Base-by-base conservation (phyloP, 1,284 basidiomycete species). In the Puccinia triticina region DNA sequence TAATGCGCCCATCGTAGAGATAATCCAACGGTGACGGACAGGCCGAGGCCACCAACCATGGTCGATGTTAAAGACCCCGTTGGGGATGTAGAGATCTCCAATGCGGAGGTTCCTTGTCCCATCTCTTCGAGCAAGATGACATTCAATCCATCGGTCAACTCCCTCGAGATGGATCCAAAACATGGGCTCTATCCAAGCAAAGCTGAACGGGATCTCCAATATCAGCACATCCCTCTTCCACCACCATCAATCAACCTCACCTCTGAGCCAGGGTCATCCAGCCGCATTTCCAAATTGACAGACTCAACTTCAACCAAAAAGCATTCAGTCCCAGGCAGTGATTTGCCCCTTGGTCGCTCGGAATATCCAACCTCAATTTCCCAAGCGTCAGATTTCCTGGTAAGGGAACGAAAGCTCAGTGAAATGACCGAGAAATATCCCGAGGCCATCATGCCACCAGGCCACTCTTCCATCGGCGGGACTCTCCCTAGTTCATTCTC, bases 171-270 rank as follows among this genome's bases (percentile, higher is more conserved):
- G 37, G 64, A 66, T 66, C 8, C 23, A 43, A 66, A 66, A 43
- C 29, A 40, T 18, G 64, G 21, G 18, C 64, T 66, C 32, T 57
- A 57, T 57, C n/a, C 55, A 57, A 57, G 26, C n/a, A 3, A 57
- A 57, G n/a, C 5, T 57, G 55, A 57, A 26, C 12, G 23, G 12
- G 64, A 32, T 43, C 37, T 66, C 64, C 34, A 66, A 40, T 40
- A 66, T 43, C 64, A 37, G 37, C 34, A 66, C 64, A 66, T 37
- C 64, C 29, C 64, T 16, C 64, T 43, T 21, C 29, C 59, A 61
- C 59, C 64, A 21, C 18, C 18, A 5, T 66, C 64, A 40, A 23
- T 43, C 34, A 40, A 66, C 18, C 16, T 37, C 12, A 21, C 34
- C 37, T 32, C 64, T 29, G 43, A 40, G 21, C 64, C 29, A 40